Conservation (phyloP, 768 basidiomycete species). For the Kwoniella sp. region DNA sequence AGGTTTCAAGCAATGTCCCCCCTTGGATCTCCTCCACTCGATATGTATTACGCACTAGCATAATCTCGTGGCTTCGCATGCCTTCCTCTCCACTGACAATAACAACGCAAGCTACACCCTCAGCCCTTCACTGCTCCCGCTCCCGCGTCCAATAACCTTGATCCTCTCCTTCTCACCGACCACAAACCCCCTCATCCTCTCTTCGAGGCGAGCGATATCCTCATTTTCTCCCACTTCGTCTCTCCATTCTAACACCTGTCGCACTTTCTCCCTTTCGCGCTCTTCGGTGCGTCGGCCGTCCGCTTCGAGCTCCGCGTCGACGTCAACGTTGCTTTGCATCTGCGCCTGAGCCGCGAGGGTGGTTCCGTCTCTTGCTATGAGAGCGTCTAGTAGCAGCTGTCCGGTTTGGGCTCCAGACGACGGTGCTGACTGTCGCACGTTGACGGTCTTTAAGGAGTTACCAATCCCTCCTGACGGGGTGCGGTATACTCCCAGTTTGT, state of each 20-base stretch:
- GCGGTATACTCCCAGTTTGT: not conserved
- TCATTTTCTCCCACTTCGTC: constrained; percentile 24
- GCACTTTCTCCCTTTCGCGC: constrained; percentile 1
- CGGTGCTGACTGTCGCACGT: no score
- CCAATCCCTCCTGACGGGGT: not conserved
- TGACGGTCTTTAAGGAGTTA: not conserved
- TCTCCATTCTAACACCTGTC: constrained; percentile 19
- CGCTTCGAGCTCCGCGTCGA: not conserved
- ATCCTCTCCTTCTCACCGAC: constrained; percentile 22
- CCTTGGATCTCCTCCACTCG: no score
- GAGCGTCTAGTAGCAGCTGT: constrained; percentile 1
- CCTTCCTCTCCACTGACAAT: no score
- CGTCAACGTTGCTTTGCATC: not conserved
- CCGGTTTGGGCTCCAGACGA: no score
- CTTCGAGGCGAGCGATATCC: constrained; percentile 14
- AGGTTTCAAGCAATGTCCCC: no score
- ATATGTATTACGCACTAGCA: no score
- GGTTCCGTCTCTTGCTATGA: constrained; percentile 6
- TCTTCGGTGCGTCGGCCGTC: not conserved
- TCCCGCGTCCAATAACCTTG: constrained; percentile 8
- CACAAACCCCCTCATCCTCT: constrained; percentile 24
- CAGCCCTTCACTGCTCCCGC: constrained; percentile 13
- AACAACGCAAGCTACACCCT: not conserved
- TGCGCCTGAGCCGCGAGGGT: not conserved
- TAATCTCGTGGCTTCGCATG: no score